Evolutionary conservation across 2,329 filamentous ascomycete genomes (phyloP).

Genomic region (Trichoderma guizhouense): DNA sequence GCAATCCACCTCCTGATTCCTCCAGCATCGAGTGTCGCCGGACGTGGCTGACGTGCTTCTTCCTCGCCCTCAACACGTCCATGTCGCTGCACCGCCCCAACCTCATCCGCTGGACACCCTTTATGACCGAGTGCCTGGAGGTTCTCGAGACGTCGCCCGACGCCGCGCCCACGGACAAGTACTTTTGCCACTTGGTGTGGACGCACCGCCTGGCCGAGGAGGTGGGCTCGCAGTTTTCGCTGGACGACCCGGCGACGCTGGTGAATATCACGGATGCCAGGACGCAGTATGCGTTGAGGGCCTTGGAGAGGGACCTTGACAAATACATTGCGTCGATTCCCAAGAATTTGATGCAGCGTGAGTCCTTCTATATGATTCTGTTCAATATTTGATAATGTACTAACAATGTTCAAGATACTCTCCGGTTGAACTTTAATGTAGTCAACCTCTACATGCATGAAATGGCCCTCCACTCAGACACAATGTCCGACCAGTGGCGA

Average conservation of each 20-base stretch:
- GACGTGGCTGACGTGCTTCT: conserved; percentile 59
- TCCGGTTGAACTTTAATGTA: conserved; percentile 62
- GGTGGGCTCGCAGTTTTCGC: conserved; percentile 61
- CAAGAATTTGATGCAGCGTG: conserved; percentile 53
- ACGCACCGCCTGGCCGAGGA: conserved; percentile 65
- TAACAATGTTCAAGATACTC: conserved; percentile 44
- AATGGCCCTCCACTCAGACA: conserved; percentile 64
- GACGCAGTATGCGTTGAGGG: conserved; percentile 61
- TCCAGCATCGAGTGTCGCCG: conserved; percentile 53
- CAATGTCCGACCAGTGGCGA: conserved; percentile 52
- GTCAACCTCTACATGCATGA: conserved; percentile 74
- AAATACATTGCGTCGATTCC: conserved; percentile 56
- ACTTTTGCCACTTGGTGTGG: conserved; percentile 57
- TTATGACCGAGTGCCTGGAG: conserved; percentile 59
- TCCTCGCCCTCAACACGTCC: conserved; percentile 55
- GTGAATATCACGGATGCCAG: conserved; percentile 59
- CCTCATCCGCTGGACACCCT: conserved; percentile 57
- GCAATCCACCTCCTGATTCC: conserved; percentile 46
- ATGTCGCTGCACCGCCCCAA: conserved; percentile 61
- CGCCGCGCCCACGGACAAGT: conserved; percentile 54
- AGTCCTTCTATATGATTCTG: conserved; percentile 2
- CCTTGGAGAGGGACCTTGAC: conserved; percentile 62
- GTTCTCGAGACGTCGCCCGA: conserved; percentile 52
- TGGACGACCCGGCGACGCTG: conserved; percentile 59
- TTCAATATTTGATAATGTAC: neutral